These are phyloP conservation scores for Penicillium bialowiezense DNA, from an alignment of 495 filamentous ascomycete genomes.

Conservation along the genomic window DNA sequence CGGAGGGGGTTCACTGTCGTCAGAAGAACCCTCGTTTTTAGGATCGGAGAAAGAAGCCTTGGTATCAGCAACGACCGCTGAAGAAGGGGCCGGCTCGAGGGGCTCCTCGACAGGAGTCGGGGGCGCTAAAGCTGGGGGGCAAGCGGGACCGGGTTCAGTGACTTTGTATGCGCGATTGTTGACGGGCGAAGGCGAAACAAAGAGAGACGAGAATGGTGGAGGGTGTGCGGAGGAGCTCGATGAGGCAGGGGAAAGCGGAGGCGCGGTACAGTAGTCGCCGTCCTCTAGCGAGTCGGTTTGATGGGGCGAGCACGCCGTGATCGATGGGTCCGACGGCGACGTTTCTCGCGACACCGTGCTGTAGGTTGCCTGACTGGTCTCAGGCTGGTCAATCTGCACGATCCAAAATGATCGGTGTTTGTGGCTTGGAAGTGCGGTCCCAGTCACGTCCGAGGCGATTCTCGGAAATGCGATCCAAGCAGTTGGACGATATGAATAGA, in stretches of 20 bases:
- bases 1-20: slow-evolving; percentile 89
- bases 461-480: slow-evolving; percentile 18
- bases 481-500: slow-evolving; percentile 18
- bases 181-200: slow-evolving; percentile 42
- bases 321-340: slow-evolving; percentile 61
- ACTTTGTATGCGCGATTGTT: slow-evolving; percentile 46
- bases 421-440: slow-evolving; percentile 20
- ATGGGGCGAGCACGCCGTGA: slow-evolving; percentile 56
- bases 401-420: slow-evolving; percentile 14
- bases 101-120: slow-evolving; percentile 35
- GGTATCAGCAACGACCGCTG: slow-evolving; percentile 68
- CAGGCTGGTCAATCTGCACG: not conserved
- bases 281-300: slow-evolving; percentile 44
- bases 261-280: slow-evolving; percentile 54
- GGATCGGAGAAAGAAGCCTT: slow-evolving; percentile 77
- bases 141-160: slow-evolving; percentile 55
- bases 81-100: slow-evolving; percentile 47
- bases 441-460: slow-evolving; percentile 3
- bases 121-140: slow-evolving; percentile 58
- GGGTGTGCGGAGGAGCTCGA: slow-evolving; percentile 51
- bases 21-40: slow-evolving; percentile 70
- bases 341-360: slow-evolving; percentile 69
- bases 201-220: slow-evolving; percentile 65
- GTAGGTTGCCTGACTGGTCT: slow-evolving; percentile 5
- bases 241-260: slow-evolving; percentile 64